A percentile compares a stretch with the other conserved stretches of the same genome.
Evolutionary conservation across 2,329 filamentous ascomycete species (phyloP).

Genomic region (Ophiocordyceps robertsii): DNA sequence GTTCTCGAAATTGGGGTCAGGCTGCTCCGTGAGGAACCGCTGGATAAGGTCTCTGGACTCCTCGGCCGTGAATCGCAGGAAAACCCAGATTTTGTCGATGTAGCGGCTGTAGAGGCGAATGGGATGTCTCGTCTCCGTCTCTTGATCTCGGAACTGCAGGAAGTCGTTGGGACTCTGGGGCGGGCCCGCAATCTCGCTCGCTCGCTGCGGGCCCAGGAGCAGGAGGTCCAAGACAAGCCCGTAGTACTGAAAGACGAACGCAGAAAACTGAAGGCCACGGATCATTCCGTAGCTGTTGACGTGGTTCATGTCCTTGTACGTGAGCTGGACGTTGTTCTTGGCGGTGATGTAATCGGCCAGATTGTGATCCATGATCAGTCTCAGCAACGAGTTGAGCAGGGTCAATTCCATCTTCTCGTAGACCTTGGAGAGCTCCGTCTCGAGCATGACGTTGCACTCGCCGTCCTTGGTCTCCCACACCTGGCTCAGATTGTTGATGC

Average conservation of each 20-base stretch:
- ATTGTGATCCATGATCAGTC: constrained; percentile 98
- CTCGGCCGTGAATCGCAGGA: constrained; percentile 84
- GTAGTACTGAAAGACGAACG: constrained; percentile 98
- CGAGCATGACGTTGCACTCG: constrained; percentile 97
- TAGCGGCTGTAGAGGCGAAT: constrained; percentile 97
- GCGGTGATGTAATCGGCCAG: constrained; percentile 97
- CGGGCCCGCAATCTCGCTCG: constrained; percentile 94
- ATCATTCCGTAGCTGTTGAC: constrained; percentile 99
- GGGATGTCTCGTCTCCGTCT: constrained; percentile 84
- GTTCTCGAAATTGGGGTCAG: constrained; percentile 97
- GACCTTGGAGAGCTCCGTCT: constrained; percentile 96
- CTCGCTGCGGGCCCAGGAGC: constrained; percentile 81
- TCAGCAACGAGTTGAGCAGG: constrained; percentile 79
- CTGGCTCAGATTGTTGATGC: constrained; percentile 93
- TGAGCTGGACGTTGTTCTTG: constrained; percentile 98
- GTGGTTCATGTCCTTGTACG: constrained; percentile 99
- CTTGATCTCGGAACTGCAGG: constrained; percentile 86
- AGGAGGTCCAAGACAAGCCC: constrained; percentile 89
- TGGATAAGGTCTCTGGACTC: constrained; percentile 94
- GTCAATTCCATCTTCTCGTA: constrained; percentile 99
- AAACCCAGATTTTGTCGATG: constrained; percentile 97
- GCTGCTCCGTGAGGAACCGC: constrained; percentile 93
- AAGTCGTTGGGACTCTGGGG: constrained; percentile 94
- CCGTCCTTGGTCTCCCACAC: constrained; percentile 92
- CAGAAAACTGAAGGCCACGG: constrained; percentile 92